Conservation (phyloP, 2,329 filamentous ascomycete species). For the Tolypocladium ophioglossoides region DNA sequence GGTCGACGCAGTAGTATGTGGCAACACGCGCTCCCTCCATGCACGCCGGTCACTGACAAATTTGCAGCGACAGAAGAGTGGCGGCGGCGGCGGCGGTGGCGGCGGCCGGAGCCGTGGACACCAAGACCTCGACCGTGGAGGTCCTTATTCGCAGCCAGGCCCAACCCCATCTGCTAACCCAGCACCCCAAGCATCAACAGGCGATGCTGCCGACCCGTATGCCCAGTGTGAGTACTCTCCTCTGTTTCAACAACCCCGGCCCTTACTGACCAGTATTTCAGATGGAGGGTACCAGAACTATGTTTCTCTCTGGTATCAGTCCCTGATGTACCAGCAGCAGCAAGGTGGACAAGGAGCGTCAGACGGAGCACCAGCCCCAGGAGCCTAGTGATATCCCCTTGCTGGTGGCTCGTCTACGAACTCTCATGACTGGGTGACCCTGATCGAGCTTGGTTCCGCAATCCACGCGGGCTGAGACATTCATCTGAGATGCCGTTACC, state of each 20-base stretch:
- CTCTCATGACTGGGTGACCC: constrained; percentile 22
- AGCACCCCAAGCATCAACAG: constrained; percentile 32
- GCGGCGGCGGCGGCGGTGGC: constrained; percentile 33
- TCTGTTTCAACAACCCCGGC: not conserved
- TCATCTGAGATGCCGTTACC: constrained; percentile 20
- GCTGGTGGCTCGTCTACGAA: constrained; percentile 6
- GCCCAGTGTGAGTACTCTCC: constrained; percentile 52
- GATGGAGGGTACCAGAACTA: constrained; percentile 78
- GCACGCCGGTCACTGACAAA: constrained; percentile 15
- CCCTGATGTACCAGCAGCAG: constrained; percentile 37
- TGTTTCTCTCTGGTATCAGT: constrained; percentile 71
- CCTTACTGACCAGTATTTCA: constrained; percentile 20
- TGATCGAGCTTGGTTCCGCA: constrained; percentile 16
- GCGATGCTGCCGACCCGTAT: constrained; percentile 56
- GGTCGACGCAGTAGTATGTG: constrained; percentile 74
- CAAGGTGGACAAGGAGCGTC: constrained; percentile 26
- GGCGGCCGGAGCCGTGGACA: constrained; percentile 30
- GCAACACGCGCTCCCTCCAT: not conserved
- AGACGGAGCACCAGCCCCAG: constrained; percentile 23
- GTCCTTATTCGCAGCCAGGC: constrained; percentile 38
- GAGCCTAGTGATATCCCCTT: constrained; percentile 23
- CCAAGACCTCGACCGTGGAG: constrained; percentile 45
- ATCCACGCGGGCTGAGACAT: constrained; percentile 3
- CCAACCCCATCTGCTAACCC: constrained; percentile 31
- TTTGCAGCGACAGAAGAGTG: constrained; percentile 42